Percentiles rank a stretch among this genome's conserved stretches.
phyloP scores from a whole-genome alignment of 1,284 basidiomycete species.

The Sporisorium scitamineum region DNA sequence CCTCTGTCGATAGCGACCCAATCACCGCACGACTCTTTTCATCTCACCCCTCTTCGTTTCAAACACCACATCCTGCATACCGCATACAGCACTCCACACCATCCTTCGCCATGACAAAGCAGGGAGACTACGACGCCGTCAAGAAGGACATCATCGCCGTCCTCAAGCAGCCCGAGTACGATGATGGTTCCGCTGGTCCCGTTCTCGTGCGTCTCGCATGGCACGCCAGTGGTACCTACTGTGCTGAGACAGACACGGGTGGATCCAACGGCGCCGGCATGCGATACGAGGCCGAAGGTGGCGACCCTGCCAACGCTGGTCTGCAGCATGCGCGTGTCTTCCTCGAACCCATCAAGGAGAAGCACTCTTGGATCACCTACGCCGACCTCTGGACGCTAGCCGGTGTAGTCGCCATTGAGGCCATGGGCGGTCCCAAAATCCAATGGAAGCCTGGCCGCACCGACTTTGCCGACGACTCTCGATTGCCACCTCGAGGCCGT shows the following conservation, averaged over 20 bases:
- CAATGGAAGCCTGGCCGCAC: slow-evolving; percentile 71
- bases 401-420: slow-evolving; percentile 72
- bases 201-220: slow-evolving; percentile 67
- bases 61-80: background rate
- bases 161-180: slow-evolving; percentile 67
- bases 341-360: slow-evolving; percentile 72
- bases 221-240: slow-evolving; percentile 67
- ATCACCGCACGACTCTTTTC: background rate
- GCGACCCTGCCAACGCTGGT: slow-evolving; percentile 69
- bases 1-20: background rate
- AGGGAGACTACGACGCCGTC: slow-evolving; percentile 63
- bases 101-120: slow-evolving; percentile 41
- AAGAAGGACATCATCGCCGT: slow-evolving; percentile 63
- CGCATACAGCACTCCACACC: background rate
- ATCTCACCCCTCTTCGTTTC: background rate
- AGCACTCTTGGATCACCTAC: slow-evolving; percentile 73
- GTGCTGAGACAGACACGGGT: slow-evolving; percentile 71
- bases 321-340: slow-evolving; percentile 73
- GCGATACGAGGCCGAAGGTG: slow-evolving; percentile 71
- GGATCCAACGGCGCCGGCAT: slow-evolving; percentile 72
- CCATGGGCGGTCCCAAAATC: slow-evolving; percentile 72
- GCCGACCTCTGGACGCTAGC: slow-evolving; percentile 71
- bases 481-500: slow-evolving; percentile 69
- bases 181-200: slow-evolving; percentile 66
- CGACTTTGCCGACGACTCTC: slow-evolving; percentile 71